Conservation (phyloP, 2,329 filamentous ascomycete genomes). For the Cladorrhinum sp. region DNA sequence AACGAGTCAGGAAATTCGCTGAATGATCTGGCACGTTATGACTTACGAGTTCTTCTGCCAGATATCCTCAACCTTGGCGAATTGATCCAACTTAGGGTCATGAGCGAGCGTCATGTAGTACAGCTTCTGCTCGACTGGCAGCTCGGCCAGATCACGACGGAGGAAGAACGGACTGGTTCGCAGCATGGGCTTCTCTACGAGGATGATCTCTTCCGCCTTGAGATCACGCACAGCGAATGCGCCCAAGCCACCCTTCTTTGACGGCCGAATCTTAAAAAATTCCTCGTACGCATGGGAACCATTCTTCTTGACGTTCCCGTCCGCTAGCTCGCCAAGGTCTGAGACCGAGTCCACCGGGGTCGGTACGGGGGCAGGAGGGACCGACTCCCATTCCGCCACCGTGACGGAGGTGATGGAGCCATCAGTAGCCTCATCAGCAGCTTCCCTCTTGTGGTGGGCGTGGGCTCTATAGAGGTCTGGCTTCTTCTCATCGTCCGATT, state of each 20-base stretch:
- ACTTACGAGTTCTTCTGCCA: constrained; percentile 49
- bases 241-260: constrained; percentile 44
- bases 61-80: constrained; percentile 36
- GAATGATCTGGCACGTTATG: not conserved
- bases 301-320: not conserved
- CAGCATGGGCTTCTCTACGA: constrained; percentile 46
- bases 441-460: not conserved
- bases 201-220: constrained; percentile 38
- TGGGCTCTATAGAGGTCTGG: too few relatives aligned
- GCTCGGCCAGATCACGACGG: constrained; percentile 33
- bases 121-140: constrained; percentile 32
- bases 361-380: too few relatives aligned
- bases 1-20: constrained; percentile 6
- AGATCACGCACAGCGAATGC: constrained; percentile 45
- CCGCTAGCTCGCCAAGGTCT: not conserved
- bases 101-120: constrained; percentile 40
- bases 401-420: not conserved
- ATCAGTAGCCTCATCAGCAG: not conserved
- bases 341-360: not conserved
- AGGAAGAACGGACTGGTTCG: constrained; percentile 35
- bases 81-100: constrained; percentile 30
- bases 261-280: constrained; percentile 41
- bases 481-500: not conserved
- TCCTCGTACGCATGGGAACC: constrained; percentile 25
- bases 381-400: too few relatives aligned